Base-by-base conservation (phyloP, 2,329 filamentous ascomycete species). In the Pseudopithomyces chartarum region DNA sequence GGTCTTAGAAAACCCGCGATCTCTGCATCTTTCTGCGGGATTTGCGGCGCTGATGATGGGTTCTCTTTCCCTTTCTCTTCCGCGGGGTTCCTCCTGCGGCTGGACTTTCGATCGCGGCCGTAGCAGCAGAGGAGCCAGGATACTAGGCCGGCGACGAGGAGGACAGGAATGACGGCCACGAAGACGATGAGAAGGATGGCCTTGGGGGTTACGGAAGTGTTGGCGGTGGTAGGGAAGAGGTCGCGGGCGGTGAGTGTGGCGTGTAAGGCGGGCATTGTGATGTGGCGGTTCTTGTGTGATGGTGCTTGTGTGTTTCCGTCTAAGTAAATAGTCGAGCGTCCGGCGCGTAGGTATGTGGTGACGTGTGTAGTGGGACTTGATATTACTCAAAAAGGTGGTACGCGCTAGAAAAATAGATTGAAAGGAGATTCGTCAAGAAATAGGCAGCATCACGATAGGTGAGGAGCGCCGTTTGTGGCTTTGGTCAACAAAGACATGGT, bases 161-260 rank as follows among this genome's bases (percentile, higher is more conserved):
- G 59, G 45, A 62, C 60, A 17, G 69, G 69, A 13, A 72, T 43
- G 12, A 70, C 51, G 45, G 65, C 68, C 7, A 71, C 44, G 22
- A 62, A 57, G 43, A 73, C 51, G 29, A 73, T 66, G 32, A 70
- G 54, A 13, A 61, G 62, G 33, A 71, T 67, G 32, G 64, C 55
- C 4, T 57, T 62, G 38, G 54, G 15, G 36, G 15, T 33, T 15
- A 51, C 54, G n/a, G 60, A 57, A 13, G 70, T 61, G 17, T 56
- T 55, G 38, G 56, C 56, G 17, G 52, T 55, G 10, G 55, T 43
- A 4, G 42, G 51, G 32, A 58, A 58, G 2, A 66, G 43, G 33
- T 66, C 33, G 26, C 66, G 64, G 19, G 65, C 59, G 33, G 62
- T 64, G 40, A 42, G 34, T 32, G 61, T 52, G 7, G 57, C 58